Base-by-base conservation (phyloP, 2,329 filamentous ascomycete species). In the Aspergillus nomiae region DNA sequence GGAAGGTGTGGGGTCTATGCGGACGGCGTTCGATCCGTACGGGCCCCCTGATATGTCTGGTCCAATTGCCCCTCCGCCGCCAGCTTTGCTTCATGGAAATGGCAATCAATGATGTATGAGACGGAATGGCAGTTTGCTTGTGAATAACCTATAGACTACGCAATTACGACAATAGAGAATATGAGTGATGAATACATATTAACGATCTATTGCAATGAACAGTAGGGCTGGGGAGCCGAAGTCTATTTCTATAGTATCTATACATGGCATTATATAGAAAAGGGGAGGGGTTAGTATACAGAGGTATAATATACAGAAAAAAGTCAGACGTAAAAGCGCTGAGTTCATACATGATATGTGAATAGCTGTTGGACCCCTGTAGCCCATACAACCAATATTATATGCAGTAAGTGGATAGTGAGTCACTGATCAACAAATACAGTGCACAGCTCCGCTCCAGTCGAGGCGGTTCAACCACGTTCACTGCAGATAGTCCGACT, bases 1-100 rank as follows among this genome's bases (percentile, higher is more conserved):
- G 74, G 82, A 84, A 66, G 84, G 84, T 7, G 81, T 84, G 11
- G 81, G 81, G 4, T 76, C 78, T 34, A 81, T 81, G 45, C 71
- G 74, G 34, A 75, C 78, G 12, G 65, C 69, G 14, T 72, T 76
- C 62, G 78, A 81, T 64, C 71, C 75, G 3, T 76, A 74, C 51
- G 69, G 63, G 19, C 60, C 62, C 50, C 66, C 60, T 21, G 61
- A 63, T 45, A 59, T 61, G 50, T 41, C 55, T 34, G 65, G 61
- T 38, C 63, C 68, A 26, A 57, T 62, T 21, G 63, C 67, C 48
- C 60, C 56, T 54, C 63, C 67, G 46, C 63, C 65, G 51, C 62
- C 66, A 30, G 63, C 66, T 54, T 62, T 69, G 53, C 61, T 69
- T 16, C 67, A 70, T 63, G 71, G 69, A 32, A 74, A 73, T 62